A percentile compares a stretch with the other conserved stretches of the same genome.
phyloP scores from a whole-genome alignment of 768 basidiomycete species.

The Collybiopsis confluens region DNA sequence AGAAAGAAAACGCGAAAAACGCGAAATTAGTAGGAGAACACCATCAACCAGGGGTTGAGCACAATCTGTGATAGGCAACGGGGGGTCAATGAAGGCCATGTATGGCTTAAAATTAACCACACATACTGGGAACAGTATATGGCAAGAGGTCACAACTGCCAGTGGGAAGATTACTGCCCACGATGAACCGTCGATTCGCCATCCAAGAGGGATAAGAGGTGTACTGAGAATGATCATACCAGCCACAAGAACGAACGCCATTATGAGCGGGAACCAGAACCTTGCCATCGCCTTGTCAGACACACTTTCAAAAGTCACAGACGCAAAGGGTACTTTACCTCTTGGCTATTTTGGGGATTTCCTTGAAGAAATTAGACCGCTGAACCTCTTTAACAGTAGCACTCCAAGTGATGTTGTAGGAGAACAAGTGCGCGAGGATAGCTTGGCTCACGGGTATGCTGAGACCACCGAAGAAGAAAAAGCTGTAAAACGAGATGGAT shows the following conservation, averaged over 20 bases:
- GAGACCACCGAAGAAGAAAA: constrained; percentile 77
- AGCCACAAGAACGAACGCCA: constrained; percentile 51
- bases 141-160: constrained; percentile 38
- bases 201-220: constrained; percentile 46
- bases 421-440: constrained; percentile 61
- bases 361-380: constrained; percentile 85
- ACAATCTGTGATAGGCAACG: constrained; percentile 29
- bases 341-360: constrained; percentile 78
- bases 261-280: constrained; percentile 54
- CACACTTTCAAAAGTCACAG: too few species aligned
- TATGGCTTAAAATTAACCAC: background rate
- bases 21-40: constrained; percentile 1
- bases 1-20: background rate
- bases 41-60: constrained; percentile 19
- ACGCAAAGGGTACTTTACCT: constrained; percentile 64
- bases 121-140: constrained; percentile 40
- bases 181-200: constrained; percentile 48
- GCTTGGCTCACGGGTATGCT: constrained; percentile 67
- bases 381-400: constrained; percentile 79
- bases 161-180: constrained; percentile 82
- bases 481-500: constrained; percentile 52
- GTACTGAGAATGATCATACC: constrained; percentile 54
- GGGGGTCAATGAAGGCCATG: background rate
- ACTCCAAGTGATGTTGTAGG: constrained; percentile 53
- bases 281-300: too few species aligned